Percentiles rank a stretch among this genome's conserved stretches.
These are phyloP conservation scores for Zymoseptoria pseudotritici DNA, from an alignment of 2,329 filamentous ascomycete genomes.

Conservation along the genomic window DNA sequence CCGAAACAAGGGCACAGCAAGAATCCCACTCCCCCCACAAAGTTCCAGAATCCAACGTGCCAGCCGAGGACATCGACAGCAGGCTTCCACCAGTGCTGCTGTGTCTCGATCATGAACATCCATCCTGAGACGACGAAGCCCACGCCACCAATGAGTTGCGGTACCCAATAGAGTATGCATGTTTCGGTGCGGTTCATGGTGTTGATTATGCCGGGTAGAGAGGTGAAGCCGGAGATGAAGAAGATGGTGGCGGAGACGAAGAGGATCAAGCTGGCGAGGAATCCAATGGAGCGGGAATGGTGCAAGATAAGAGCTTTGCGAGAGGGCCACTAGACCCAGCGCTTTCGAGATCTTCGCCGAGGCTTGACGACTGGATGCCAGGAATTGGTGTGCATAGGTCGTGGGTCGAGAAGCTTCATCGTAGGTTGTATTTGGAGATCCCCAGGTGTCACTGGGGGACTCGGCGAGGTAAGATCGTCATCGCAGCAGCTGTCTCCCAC, in stretches of 20 bases:
- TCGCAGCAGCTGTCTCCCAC: neutral
- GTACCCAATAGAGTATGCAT: slow-evolving; percentile 21
- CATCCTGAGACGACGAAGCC: slow-evolving; percentile 23
- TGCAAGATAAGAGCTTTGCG: slow-evolving; percentile 19
- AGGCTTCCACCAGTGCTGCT: slow-evolving; percentile 25
- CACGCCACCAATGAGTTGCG: slow-evolving; percentile 21
- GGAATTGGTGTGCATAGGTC: neutral
- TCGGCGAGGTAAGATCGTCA: neutral
- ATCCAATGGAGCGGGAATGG: slow-evolving; percentile 26
- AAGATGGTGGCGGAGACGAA: slow-evolving; percentile 23
- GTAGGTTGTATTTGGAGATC: neutral
- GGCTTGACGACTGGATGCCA: neutral
- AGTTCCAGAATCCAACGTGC: slow-evolving; percentile 25
- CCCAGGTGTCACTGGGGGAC: too few species aligned
- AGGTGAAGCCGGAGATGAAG: slow-evolving; percentile 23
- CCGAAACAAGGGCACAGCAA: slow-evolving; percentile 25
- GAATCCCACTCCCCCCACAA: slow-evolving; percentile 24
- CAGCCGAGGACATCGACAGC: slow-evolving; percentile 20
- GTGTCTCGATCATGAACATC: slow-evolving; percentile 26
- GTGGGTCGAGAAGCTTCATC: neutral
- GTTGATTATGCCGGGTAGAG: slow-evolving; percentile 24
- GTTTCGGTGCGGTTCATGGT: neutral
- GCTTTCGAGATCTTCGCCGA: slow-evolving; percentile 7
- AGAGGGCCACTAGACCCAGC: slow-evolving; percentile 27
- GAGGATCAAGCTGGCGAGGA: slow-evolving; percentile 22